Evolutionary conservation across 441 rosid genomes (phyloP), one percentile per base, ranked within the genome.

Genomic region (Croton laevigatus): DNA sequence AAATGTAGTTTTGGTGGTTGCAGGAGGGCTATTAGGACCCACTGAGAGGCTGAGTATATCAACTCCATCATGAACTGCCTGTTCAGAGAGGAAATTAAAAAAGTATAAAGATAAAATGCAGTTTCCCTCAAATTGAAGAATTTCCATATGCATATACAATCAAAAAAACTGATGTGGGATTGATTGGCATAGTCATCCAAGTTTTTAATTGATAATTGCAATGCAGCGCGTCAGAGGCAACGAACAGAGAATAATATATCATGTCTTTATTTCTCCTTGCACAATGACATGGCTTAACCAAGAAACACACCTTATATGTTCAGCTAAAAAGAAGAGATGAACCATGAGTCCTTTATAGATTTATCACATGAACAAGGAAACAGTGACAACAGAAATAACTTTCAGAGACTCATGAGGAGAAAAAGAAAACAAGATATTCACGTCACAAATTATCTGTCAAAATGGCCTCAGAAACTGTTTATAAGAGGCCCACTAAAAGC

Each of bases 1-100:
- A 77, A 78, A 95, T 44, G 99, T 95, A 54, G 90, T 91, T 82
- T 85, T 91, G 8, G 95, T 91, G 32, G 89, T 87, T 74, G 97
- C 82, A 62, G 96, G 94, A 58, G 99, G 98, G 78, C 99, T 88
- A 76, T 91, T 95, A 68, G 99, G 99, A 75, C 99, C 98, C 20
- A 95, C 93, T n/a, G 99, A 95, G 72, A 95, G 94, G 79, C 94
- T 95, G 80, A 95, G 86, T 51, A 95, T 93, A 85, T 95, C 99
- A 62, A 95, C 95, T 38, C 99, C 99, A 81, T 93, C 99, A 78
- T 84, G 89, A 81, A 93, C 98, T 76, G 98, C 99, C 98, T 95
- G 91, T 81, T 75, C 77, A 75, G 53, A 69, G 13, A 69, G 34
- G 36, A 69, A 59, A 59, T 10, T 27, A 27, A 58, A 3, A 32